Conservation (phyloP, 768 basidiomycete species). For the Kondoa subrosea region DNA sequence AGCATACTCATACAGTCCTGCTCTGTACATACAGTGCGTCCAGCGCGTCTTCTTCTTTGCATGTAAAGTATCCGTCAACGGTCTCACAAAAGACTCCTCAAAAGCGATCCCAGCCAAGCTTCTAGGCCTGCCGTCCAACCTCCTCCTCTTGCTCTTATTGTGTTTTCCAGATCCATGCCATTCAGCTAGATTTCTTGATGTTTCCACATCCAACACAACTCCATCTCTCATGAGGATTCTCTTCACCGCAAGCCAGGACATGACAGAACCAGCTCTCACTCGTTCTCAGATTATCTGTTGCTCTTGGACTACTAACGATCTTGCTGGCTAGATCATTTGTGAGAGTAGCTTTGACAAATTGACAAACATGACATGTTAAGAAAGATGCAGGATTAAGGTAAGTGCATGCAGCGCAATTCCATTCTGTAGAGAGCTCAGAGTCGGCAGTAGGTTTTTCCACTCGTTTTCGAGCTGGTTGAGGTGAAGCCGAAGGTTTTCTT, state of each 20-base stretch:
- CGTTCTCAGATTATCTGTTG: not conserved
- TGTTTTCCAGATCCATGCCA: too few relatives aligned
- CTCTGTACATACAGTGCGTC: too few relatives aligned
- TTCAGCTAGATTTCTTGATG: constrained; percentile 18
- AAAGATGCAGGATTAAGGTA: constrained; percentile 17
- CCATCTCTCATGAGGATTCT: constrained; percentile 17
- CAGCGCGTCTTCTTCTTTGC: too few relatives aligned
- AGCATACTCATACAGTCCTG: too few relatives aligned
- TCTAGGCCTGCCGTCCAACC: too few relatives aligned
- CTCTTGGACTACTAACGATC: not conserved
- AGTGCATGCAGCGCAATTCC: constrained; percentile 25
- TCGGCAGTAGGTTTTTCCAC: not conserved
- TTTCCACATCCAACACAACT: constrained; percentile 16
- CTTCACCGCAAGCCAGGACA: constrained; percentile 10
- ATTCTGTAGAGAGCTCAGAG: constrained; percentile 5
- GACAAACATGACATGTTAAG: constrained; percentile 23
- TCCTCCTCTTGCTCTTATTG: too few relatives aligned
- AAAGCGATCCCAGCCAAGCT: too few relatives aligned
- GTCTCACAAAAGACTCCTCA: too few relatives aligned
- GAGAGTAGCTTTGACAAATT: constrained; percentile 9
- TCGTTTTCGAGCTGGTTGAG: not conserved
- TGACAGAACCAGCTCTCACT: constrained; percentile 21
- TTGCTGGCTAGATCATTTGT: not conserved
- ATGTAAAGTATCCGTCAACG: too few relatives aligned
- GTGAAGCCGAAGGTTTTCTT: not conserved